Conservation (phyloP, 371 early-diverging fungal species). For the Batkoa obscura region DNA sequence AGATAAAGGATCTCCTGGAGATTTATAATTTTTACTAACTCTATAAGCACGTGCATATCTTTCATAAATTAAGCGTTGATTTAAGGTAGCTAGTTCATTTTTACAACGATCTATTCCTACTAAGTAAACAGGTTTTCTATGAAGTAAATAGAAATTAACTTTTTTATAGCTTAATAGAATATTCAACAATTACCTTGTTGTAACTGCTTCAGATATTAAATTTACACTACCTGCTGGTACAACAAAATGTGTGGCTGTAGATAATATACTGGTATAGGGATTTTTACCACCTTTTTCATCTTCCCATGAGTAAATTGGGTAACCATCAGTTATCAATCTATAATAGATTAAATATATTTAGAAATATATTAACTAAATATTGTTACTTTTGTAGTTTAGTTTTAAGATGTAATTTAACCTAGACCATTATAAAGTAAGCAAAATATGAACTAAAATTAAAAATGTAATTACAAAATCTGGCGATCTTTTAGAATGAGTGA, state of each 20-base stretch:
- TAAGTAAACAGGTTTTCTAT: background rate
- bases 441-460: too few species aligned
- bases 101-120: background rate
- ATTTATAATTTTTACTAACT: background rate
- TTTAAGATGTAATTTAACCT: too few species aligned
- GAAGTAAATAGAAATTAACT: background rate
- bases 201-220: background rate
- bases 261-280: background rate
- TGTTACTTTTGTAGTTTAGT: too few species aligned
- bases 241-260: background rate
- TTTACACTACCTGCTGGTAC: background rate
- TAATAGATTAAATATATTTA: too few species aligned
- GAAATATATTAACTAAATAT: too few species aligned
- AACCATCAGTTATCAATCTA: too few species aligned
- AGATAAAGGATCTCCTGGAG: background rate
- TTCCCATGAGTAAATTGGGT: too few species aligned
- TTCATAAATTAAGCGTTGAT: background rate
- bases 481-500: too few species aligned
- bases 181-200: background rate
- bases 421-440: too few species aligned
- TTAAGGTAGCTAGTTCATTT: background rate
- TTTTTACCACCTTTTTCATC: too few species aligned
- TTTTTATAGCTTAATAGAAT: background rate
- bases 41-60: background rate
- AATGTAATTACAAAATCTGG: too few species aligned